Evolutionary conservation across 345 rosid species (phyloP).

Genomic region (Populus alba): DNA sequence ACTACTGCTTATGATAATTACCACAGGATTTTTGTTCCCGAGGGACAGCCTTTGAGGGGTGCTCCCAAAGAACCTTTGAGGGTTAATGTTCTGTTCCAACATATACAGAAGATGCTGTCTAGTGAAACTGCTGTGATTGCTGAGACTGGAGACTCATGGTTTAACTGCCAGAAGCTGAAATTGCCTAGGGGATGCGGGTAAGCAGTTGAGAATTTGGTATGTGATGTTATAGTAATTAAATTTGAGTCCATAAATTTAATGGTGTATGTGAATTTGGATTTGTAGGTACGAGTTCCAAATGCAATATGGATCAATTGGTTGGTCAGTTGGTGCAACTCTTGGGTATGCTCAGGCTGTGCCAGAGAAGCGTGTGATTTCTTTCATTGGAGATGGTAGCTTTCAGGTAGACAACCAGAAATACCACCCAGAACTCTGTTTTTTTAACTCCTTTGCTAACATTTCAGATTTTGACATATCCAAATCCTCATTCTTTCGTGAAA

Average conservation of each 20-base stretch:
- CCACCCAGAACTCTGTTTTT: neutral
- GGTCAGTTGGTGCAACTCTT: constrained; percentile 84
- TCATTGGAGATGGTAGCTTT: constrained; percentile 85
- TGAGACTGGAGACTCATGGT: constrained; percentile 90
- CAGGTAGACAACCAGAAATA: constrained; percentile 42
- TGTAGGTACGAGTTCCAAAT: constrained; percentile 79
- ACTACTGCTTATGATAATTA: constrained; percentile 66
- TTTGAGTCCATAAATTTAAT: neutral
- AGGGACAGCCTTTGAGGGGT: constrained; percentile 48
- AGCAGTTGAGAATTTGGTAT: constrained; percentile 6
- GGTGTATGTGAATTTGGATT: neutral
- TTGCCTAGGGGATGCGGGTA: constrained; percentile 74
- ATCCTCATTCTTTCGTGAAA: neutral
- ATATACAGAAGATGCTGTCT: constrained; percentile 68
- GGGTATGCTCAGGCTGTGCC: constrained; percentile 81
- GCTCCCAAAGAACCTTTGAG: constrained; percentile 62
- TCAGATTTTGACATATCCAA: neutral
- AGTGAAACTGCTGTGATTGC: constrained; percentile 72
- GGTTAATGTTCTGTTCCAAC: constrained; percentile 71
- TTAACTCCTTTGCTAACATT: neutral
- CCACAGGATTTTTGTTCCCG: constrained; percentile 69
- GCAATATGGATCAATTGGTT: constrained; percentile 89
- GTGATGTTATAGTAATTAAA: neutral
- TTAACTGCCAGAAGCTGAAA: constrained; percentile 79
- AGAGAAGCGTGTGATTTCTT: constrained; percentile 71